Conservation (phyloP, 176 grass and related monocot genomes). For the Aegilops speltoides region DNA sequence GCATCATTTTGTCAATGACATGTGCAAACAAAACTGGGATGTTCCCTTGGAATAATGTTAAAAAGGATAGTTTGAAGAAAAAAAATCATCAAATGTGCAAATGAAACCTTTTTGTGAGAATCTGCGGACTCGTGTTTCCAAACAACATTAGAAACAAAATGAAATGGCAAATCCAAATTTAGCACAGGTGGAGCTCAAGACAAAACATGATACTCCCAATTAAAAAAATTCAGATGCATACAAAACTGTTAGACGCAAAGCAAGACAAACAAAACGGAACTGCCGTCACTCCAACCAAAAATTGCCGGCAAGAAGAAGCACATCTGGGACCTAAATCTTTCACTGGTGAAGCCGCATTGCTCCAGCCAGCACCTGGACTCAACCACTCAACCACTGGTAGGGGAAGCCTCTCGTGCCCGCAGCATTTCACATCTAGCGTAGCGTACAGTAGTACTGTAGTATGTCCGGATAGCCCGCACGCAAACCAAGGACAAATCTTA, state of each 20-base stretch:
- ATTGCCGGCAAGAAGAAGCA: constrained; percentile 1
- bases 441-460: background rate
- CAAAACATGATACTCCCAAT: background rate
- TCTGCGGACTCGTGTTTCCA: background rate
- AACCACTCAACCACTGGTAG: background rate
- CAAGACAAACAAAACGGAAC: constrained; percentile 25
- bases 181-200: constrained; percentile 23
- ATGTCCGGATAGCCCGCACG: background rate
- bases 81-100: background rate
- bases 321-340: constrained; percentile 34
- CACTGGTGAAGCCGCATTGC: constrained; percentile 35
- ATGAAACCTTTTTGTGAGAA: background rate
- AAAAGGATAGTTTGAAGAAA: background rate
- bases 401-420: background rate
- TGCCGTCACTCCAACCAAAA: constrained; percentile 30
- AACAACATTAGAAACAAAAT: background rate
- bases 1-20: constrained; percentile 21
- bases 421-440: constrained; percentile 23
- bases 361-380: background rate
- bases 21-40: constrained; percentile 1
- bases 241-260: constrained; percentile 5
- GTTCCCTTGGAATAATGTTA: background rate
- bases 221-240: constrained; percentile 33
- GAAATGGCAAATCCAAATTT: constrained; percentile 15
- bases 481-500: constrained; percentile 19